Conservation (phyloP, 495 filamentous ascomycete genomes). For the Hypoxylon trugodes region DNA sequence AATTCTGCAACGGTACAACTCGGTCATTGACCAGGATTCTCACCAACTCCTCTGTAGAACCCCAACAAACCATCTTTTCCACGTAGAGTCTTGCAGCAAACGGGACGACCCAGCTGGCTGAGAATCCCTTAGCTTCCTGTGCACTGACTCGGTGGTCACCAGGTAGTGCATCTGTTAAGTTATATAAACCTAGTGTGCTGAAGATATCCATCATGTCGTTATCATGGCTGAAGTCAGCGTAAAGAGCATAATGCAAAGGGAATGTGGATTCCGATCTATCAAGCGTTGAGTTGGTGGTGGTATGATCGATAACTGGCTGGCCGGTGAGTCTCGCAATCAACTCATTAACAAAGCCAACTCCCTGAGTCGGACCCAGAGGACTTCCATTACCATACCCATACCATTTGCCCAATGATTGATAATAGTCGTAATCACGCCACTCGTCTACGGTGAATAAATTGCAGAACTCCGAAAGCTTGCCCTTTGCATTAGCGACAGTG, state of each 20-base stretch:
- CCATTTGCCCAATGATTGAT: conserved; percentile 77
- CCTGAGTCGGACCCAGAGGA: conserved; percentile 79
- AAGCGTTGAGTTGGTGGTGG: conserved; percentile 76
- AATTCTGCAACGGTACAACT: conserved; percentile 74
- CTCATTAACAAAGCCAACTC: conserved; percentile 85
- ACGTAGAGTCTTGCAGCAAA: conserved; percentile 81
- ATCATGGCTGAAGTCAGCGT: conserved; percentile 90
- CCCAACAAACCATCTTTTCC: conserved; percentile 79
- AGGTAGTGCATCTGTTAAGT: conserved; percentile 60
- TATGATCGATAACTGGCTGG: conserved; percentile 71
- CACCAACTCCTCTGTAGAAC: conserved; percentile 65
- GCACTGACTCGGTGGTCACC: conserved; percentile 54
- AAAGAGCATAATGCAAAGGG: conserved; percentile 70
- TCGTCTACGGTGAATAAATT: conserved; percentile 71
- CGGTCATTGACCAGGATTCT: conserved; percentile 83
- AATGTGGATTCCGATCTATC: conserved; percentile 69
- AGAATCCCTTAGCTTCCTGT: conserved; percentile 61
- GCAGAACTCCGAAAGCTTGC: conserved; percentile 71
- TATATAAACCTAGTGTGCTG: conserved; percentile 77
- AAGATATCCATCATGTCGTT: conserved; percentile 80
- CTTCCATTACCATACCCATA: conserved; percentile 81
- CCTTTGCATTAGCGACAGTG: conserved; percentile 64
- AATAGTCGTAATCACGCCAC: conserved; percentile 80
- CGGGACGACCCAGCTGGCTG: conserved; percentile 78
- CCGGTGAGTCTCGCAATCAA: conserved; percentile 79